Evolutionary conservation across 202 grass and related monocot genomes (phyloP), one percentile per base, ranked within the genome.

Genomic region (Setaria italica): DNA sequence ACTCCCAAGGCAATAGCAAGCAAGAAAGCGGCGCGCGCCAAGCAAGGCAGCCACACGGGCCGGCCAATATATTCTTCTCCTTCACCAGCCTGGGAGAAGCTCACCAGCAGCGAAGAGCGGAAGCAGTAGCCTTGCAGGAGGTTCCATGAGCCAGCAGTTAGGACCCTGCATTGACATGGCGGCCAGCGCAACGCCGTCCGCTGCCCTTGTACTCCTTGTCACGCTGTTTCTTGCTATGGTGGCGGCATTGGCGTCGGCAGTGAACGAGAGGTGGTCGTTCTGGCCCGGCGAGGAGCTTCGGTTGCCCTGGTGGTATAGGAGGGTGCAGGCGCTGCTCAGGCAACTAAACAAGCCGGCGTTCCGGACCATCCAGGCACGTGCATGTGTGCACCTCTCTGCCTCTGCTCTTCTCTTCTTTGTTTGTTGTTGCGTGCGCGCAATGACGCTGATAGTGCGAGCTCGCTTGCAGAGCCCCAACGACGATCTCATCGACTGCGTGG

Each of bases 401-500:
- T 25, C 25, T 25, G 25, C 25, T 25, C 25, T 25, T 25, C 25
- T 25, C 9, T 67, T 9, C 0, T 5, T 21, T 21, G 0, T 1
- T 65, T 25, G 25, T 5, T 66, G 6, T 9, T 17, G 33, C 63
- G 25, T 35, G 63, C 17, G 13, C 6, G 6, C 46, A 9, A 51
- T 73, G 46, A 10, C 41, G 81, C 56, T 71, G 79, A 76, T 39
- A 33, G 47, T 16, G 16, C 55, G 19, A 34, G 62, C 49, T 43
- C 39, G 20, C 6, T 47, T 70, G 65, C 95, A 99, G 94, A 97
- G 97, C 84, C 82, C 91, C 21, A 94, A 97, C 87, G 97, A 92
- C 37, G 97, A 99, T 78, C 19, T 94, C 70, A 94, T 99, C 78
- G 97, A 99, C 69, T 99, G 94, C 87, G 94, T 99, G 45, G 89